Conservation (phyloP, 768 basidiomycete species). For the Ephemerocybe angulata region DNA sequence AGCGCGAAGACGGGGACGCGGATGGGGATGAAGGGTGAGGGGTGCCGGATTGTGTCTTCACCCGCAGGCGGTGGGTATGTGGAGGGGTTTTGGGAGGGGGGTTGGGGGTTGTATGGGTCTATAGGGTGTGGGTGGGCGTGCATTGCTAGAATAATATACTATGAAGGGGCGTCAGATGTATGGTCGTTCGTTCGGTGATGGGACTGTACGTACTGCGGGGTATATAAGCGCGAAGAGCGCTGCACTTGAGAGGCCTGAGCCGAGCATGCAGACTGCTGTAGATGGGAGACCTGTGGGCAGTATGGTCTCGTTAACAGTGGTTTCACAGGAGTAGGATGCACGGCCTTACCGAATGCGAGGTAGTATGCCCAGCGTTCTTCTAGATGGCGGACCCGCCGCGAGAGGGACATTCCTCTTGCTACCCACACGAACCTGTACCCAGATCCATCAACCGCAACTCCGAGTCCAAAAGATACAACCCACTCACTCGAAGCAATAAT, state of each 20-base stretch:
- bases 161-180: neutral
- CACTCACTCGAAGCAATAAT: constrained; percentile 85
- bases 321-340: neutral
- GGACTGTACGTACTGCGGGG: constrained; percentile 54
- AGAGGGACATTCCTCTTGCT: constrained; percentile 65
- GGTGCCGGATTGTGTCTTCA: constrained; percentile 49
- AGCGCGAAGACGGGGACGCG: constrained; percentile 72
- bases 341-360: constrained; percentile 64
- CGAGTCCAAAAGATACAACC: neutral
- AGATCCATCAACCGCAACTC: neutral
- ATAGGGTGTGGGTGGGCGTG: constrained; percentile 68
- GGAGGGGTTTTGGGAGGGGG: constrained; percentile 16
- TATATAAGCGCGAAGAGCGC: constrained; percentile 80
- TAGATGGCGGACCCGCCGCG: constrained; percentile 64
- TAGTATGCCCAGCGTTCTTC: constrained; percentile 92
- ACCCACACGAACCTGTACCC: constrained; percentile 69
- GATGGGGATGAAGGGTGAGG: constrained; percentile 77
- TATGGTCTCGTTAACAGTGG: constrained; percentile 6
- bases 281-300: constrained; percentile 77
- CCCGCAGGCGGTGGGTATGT: constrained; percentile 24
- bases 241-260: constrained; percentile 73
- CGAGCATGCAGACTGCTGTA: constrained; percentile 68
- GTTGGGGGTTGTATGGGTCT: constrained; percentile 68
- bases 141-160: constrained; percentile 55
- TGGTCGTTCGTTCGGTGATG: neutral